Base-by-base conservation (phyloP, 1,139 yeast species). In the Pichia sp. region DNA sequence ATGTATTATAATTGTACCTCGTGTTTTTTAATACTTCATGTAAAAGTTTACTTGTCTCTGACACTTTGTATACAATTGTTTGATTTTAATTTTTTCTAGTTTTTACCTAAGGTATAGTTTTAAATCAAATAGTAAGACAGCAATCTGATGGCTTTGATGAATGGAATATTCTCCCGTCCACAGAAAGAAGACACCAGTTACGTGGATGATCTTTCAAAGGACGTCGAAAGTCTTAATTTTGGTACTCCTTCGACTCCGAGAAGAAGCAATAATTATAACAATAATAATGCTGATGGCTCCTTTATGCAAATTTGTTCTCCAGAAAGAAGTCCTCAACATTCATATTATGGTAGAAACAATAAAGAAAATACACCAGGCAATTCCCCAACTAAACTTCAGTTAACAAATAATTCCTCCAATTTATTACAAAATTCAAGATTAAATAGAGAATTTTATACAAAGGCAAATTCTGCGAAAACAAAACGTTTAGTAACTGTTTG, bases 401-500 rank as follows among this genome's bases (percentile, higher is more conserved):
- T 56, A 1, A 46, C 60, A 12, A 56, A 59, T 23, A 55, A 55
- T 22, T 56, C 62, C 38, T 45, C 51, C 27, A 49, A 12, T 6
- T 27, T 47, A 22, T 41, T 42, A 30, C 44, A 41, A 22, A 34
- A 45, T 3, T 41, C 50, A 9, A 65, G 70, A 50, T 59, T 72
- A 39, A 75, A 74, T 41, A 68, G 68, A 38, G 83, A 78, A 31
- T 79, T 80, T 57, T 69, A 73, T 53, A 67, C 69, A 46, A 80
- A 78, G 58, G 82, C 89, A 11, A 76, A 80, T 50, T 75, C 78
- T 40, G 82, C 86, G 37, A 87, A 87, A 58, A 87, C 95, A 7
- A 85, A 84, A 61, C 73, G 99, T 49, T 69, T 87, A 51, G 95
- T 94, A 4, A 86, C 89, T 49, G 97, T 92, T 33, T 79, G 89